phyloP scores from a whole-genome alignment of 441 rosid species.

The Cnidoscolus chayamansa region DNA sequence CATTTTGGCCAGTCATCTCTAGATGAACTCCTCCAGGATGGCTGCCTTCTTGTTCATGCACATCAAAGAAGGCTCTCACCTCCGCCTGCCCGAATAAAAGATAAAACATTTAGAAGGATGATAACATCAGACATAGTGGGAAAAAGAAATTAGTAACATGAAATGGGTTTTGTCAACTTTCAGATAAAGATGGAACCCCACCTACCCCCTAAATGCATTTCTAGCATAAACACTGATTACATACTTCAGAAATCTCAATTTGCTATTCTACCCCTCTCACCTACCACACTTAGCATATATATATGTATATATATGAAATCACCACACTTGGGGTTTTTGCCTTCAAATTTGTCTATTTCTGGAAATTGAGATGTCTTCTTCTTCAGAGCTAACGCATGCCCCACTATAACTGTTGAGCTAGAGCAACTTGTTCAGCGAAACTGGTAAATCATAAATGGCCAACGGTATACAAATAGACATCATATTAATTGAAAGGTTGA shows the following conservation, averaged over 20 bases:
- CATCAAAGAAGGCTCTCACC: conserved; percentile 93
- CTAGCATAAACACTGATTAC: conserved; percentile 14
- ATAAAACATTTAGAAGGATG: not conserved
- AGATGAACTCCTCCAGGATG: conserved; percentile 87
- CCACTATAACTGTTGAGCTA: not conserved
- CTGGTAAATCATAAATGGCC: not conserved
- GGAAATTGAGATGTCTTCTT: not conserved
- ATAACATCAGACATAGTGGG: not conserved
- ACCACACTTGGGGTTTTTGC: not conserved
- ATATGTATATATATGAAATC: too few relatives aligned
- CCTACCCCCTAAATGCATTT: conserved; percentile 26
- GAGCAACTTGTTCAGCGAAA: not conserved
- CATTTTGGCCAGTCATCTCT: conserved; percentile 96
- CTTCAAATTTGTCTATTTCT: not conserved
- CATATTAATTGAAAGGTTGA: too few relatives aligned
- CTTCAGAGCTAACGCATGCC: not conserved
- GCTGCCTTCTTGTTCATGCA: conserved; percentile 96
- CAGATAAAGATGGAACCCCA: not conserved
- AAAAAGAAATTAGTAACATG: not conserved
- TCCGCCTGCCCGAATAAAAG: conserved; percentile 53
- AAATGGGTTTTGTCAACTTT: conserved; percentile 10
- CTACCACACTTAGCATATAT: conserved; percentile 12
- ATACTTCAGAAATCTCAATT: not conserved
- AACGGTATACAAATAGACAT: too few relatives aligned
- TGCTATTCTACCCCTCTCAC: conserved; percentile 12